Evolutionary conservation across 2,329 filamentous ascomycete genomes (phyloP).

Genomic region (Pestalotiopsis sp.): DNA sequence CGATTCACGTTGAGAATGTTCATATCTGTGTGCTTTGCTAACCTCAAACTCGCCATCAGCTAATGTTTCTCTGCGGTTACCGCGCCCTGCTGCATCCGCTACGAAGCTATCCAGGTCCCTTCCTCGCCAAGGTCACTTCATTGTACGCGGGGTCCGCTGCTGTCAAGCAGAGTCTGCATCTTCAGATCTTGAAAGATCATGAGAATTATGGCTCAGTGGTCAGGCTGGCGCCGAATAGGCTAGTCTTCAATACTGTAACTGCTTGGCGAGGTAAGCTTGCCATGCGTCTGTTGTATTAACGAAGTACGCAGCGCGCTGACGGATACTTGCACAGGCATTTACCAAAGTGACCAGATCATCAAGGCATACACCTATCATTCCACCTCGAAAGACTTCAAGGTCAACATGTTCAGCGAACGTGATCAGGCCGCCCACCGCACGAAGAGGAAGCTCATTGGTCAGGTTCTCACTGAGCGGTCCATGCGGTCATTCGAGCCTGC

Average conservation of each 20-base stretch:
- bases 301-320: not conserved
- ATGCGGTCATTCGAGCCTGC: conserved; percentile 12
- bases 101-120: not conserved
- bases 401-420: conserved; percentile 14
- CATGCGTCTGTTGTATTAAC: not conserved
- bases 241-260: conserved; percentile 23
- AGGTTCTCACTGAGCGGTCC: conserved; percentile 8
- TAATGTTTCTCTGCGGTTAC: not conserved
- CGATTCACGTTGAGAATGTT: not conserved
- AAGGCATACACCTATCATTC: conserved; percentile 22
- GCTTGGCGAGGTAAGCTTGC: conserved; percentile 12
- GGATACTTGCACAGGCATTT: not conserved
- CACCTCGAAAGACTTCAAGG: conserved; percentile 19
- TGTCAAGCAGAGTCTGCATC: not conserved
- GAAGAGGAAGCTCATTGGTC: conserved; percentile 8
- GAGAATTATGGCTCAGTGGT: conserved; percentile 19
- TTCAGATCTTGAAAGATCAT: not conserved
- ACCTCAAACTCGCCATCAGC: not conserved
- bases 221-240: conserved; percentile 21
- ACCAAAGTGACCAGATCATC: not conserved
- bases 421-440: conserved; percentile 1
- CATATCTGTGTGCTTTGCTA: not conserved
- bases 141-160: not conserved
- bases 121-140: not conserved
- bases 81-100: not conserved